Percentiles rank a stretch among this genome's conserved stretches.
These are phyloP conservation scores for Chytriomyces sp. DNA, from an alignment of 192 early-diverging fungal genomes.

Conservation along the genomic window DNA sequence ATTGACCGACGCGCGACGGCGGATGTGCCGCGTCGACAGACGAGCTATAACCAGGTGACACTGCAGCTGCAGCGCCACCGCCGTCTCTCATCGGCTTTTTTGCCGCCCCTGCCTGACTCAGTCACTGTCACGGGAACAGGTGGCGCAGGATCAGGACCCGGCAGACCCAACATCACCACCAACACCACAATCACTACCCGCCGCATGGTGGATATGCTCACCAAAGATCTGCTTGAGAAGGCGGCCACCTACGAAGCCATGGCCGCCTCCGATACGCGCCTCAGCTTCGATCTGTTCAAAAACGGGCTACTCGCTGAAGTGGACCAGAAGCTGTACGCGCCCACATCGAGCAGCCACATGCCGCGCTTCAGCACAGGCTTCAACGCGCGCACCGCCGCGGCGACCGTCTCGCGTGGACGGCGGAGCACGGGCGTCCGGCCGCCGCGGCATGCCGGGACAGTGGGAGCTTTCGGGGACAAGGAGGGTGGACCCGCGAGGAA, in stretches of 20 bases:
- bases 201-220: background rate
- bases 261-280: background rate
- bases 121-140: no score
- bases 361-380: background rate
- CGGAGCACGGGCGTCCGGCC: background rate
- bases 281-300: background rate
- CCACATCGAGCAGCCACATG: background rate
- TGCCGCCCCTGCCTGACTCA: no score
- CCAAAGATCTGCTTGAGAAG: slow-evolving; percentile 7
- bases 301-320: slow-evolving; percentile 6
- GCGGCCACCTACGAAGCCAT: slow-evolving; percentile 16
- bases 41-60: slow-evolving; percentile 12
- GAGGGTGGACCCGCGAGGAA: background rate
- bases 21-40: background rate
- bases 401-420: background rate
- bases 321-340: slow-evolving; percentile 13
- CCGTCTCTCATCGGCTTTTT: no score
- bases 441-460: background rate
- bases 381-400: background rate
- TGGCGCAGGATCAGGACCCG: no score
- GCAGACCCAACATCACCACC: background rate
- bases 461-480: no score
- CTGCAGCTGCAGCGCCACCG: background rate
- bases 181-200: background rate
- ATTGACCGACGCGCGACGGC: slow-evolving; percentile 14